Percentiles rank a stretch among this genome's conserved stretches.
phyloP scores from a whole-genome alignment of 768 basidiomycete genomes.

The Hemileccinum impolitum region DNA sequence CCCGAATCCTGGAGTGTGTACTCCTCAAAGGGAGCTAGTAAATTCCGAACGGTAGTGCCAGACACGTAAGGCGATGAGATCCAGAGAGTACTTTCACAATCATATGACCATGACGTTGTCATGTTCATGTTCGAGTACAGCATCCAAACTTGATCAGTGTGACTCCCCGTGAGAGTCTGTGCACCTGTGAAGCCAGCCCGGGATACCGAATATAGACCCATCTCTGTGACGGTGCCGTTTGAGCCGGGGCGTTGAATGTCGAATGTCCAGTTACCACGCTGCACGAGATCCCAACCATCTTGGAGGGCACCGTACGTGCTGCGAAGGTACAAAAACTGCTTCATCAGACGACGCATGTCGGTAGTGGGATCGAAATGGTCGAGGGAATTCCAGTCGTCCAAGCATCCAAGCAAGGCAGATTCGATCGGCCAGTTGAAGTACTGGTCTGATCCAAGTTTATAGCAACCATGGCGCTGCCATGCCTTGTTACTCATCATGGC shows the following conservation, averaged over 20 bases:
- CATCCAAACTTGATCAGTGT: constrained; percentile 74
- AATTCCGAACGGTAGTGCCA: constrained; percentile 62
- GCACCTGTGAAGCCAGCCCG: constrained; percentile 55
- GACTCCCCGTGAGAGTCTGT: constrained; percentile 62
- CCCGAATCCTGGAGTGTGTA: constrained; percentile 66
- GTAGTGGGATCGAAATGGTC: constrained; percentile 94
- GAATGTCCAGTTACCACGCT: constrained; percentile 83
- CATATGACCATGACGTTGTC: constrained; percentile 59
- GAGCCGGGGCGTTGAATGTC: constrained; percentile 80
- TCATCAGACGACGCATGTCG: constrained; percentile 68
- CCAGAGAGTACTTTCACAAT: constrained; percentile 60
- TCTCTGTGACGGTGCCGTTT: constrained; percentile 73
- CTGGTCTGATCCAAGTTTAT: constrained; percentile 83
- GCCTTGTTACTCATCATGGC: constrained; percentile 82
- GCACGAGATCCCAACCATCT: constrained; percentile 84
- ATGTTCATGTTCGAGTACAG: constrained; percentile 83
- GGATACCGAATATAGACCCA: constrained; percentile 84
- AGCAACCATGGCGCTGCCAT: constrained; percentile 94
- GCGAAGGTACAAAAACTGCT: constrained; percentile 72
- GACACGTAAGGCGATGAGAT: constrained; percentile 76
- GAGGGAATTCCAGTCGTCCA: constrained; percentile 88
- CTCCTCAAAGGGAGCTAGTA: constrained; percentile 82
- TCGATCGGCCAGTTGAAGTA: constrained; percentile 93
- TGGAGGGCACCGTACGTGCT: constrained; percentile 67
- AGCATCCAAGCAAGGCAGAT: constrained; percentile 73